Evolutionary conservation across 345 rosid genomes (phyloP), one percentile per base, ranked within the genome.

Genomic region (Acer negundo): DNA sequence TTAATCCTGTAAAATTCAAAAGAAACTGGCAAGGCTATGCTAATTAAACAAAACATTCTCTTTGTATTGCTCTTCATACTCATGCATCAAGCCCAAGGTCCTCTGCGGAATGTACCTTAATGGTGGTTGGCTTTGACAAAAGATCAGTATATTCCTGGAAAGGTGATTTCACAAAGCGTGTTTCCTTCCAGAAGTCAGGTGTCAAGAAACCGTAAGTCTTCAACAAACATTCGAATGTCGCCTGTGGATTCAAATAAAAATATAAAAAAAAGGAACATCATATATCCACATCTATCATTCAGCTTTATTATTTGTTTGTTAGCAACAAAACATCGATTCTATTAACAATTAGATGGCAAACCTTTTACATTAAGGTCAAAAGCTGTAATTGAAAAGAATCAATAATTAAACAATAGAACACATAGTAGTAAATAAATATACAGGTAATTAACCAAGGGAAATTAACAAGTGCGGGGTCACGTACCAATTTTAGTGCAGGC

Each of bases 141-240:
- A 83, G 74, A 71, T 88, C 92, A 3, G 90, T 88, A 86, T 71
- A 81, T 79, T 86, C 88, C 77, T 86, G 90, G 86, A 78, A 85
- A 1, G 90, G 92, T 16, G 92, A 86, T 72, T 62, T 86, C 13
- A 82, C 78, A 76, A 82, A 86, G 12, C 80, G 84, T 1, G 90
- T 85, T 67, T 86, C 90, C 83, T 73, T 86, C 92, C 90, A 89
- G 70, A 89, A 84, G 72, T 88, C 91, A 0, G 89, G 91, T 31
- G 91, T 86, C 17, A 88, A 83, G 86, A 88, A 88, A 20, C 91
- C 92, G 31, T 86, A 86, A 1, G 92, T 88, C 80, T 86, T 86
- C 77, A 86, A 66, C 53, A 88, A 78, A 58, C 90, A 88, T 15
- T 88, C 89, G 42, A 88, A 88, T 4, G 91, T 85, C 7, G 91